Percentiles rank a stretch among this genome's conserved stretches.
Conservation (phyloP, 306 rosid species). For the Corylus americana region DNA sequence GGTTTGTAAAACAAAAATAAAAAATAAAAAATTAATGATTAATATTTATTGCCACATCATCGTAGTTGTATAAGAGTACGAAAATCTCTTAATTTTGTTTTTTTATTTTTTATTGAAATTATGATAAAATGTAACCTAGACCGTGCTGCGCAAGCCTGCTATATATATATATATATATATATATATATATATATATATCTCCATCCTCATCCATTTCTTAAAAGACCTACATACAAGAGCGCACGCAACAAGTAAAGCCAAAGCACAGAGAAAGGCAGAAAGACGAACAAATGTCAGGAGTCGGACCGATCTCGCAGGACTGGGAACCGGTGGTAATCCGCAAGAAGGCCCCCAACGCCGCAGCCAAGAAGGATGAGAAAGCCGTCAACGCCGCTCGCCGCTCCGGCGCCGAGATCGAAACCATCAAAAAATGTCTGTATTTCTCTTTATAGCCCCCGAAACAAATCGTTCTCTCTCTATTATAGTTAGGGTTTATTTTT, state of each 20-base stretch:
- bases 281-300: conserved; percentile 56
- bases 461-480: background rate
- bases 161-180: too few species aligned
- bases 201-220: background rate
- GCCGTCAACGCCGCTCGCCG: conserved; percentile 97
- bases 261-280: background rate
- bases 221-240: background rate
- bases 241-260: background rate
- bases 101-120: too few species aligned
- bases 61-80: too few species aligned
- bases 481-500: background rate
- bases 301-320: conserved; percentile 74
- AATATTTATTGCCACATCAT: too few species aligned
- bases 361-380: conserved; percentile 89
- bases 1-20: too few species aligned
- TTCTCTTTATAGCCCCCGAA: background rate
- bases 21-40: too few species aligned
- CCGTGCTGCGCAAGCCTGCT: too few species aligned
- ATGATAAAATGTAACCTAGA: too few species aligned
- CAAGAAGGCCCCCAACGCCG: conserved; percentile 82
- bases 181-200: background rate
- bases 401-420: conserved; percentile 77
- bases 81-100: too few species aligned
- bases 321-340: conserved; percentile 91
- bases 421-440: conserved; percentile 61